phyloP scores from a whole-genome alignment of 2,329 filamentous ascomycete genomes.

The Rhinocladiella similis region DNA sequence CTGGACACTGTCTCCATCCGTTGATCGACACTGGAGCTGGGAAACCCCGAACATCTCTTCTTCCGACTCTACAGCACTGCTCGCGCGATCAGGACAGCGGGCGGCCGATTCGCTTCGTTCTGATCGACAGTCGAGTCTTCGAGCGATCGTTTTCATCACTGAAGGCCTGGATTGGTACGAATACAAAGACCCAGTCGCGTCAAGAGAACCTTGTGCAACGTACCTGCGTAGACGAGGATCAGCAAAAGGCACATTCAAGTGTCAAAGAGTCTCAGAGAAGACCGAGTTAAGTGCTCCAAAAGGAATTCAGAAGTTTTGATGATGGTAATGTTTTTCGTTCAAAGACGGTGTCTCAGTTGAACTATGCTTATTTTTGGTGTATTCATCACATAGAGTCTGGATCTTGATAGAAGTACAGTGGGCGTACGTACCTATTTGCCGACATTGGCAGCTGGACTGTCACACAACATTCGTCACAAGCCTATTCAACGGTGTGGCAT shows the following conservation, averaged over 20 bases:
- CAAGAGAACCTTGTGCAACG: not conserved
- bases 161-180: too few relatives aligned
- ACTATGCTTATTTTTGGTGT: constrained; percentile 42
- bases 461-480: too few relatives aligned
- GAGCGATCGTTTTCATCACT: too few relatives aligned
- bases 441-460: not conserved
- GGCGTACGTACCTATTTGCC: too few relatives aligned
- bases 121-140: too few relatives aligned
- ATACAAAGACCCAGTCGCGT: not conserved
- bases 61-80: not conserved
- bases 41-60: not conserved
- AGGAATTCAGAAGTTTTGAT: constrained; percentile 15
- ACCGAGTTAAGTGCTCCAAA: not conserved
- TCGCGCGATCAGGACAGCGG: not conserved
- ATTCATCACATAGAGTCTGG: constrained; percentile 36
- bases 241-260: not conserved
- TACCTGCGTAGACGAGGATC: constrained; percentile 14
- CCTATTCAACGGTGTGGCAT: too few relatives aligned
- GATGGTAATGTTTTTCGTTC: constrained; percentile 39
- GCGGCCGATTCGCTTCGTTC: not conserved
- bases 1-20: not conserved
- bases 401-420: not conserved
- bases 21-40: not conserved
- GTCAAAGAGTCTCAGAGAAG: not conserved
- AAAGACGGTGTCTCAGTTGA: constrained; percentile 43